A percentile compares a stretch with the other conserved stretches of the same genome.
phyloP scores from a whole-genome alignment of 306 rosid species.

The Casuarina cunninghamiana region DNA sequence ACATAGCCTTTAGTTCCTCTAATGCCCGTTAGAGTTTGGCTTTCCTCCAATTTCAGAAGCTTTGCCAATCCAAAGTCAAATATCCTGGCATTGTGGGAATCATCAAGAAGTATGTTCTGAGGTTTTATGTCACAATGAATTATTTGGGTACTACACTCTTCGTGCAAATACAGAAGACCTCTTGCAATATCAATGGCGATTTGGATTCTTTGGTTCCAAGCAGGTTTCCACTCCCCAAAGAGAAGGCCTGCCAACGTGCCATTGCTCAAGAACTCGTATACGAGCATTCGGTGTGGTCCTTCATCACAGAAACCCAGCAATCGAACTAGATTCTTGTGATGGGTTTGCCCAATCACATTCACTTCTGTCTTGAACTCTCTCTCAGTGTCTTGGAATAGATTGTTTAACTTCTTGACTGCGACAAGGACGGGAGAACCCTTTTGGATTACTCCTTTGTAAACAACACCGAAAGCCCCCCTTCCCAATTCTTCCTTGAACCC shows the following conservation, averaged over 20 bases:
- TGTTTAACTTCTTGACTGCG: conserved; percentile 48
- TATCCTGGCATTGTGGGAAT: too few species aligned
- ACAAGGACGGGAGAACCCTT: background rate
- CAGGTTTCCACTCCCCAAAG: conserved; percentile 11
- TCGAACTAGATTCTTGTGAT: background rate
- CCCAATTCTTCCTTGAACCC: conserved; percentile 35
- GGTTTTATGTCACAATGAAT: too few species aligned
- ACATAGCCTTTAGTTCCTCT: too few species aligned
- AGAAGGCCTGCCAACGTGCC: conserved; percentile 27
- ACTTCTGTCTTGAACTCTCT: conserved; percentile 31
- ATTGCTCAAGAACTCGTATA: conserved; percentile 24
- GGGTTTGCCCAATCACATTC: background rate
- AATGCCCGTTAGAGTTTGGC: too few species aligned
- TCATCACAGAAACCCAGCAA: conserved; percentile 24
- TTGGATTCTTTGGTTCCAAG: conserved; percentile 17
- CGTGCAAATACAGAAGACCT: too few species aligned
- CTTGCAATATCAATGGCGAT: conserved; percentile 9
- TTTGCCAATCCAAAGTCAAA: too few species aligned
- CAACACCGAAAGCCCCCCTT: conserved; percentile 39
- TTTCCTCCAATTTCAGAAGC: too few species aligned
- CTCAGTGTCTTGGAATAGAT: conserved; percentile 33
- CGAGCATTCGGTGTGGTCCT: background rate
- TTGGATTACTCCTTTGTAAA: conserved; percentile 12
- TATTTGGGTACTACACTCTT: too few species aligned
- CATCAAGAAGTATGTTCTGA: too few species aligned